Evolutionary conservation across 768 basidiomycete genomes (phyloP).

Genomic region (Rhizopogon salebrosus): DNA sequence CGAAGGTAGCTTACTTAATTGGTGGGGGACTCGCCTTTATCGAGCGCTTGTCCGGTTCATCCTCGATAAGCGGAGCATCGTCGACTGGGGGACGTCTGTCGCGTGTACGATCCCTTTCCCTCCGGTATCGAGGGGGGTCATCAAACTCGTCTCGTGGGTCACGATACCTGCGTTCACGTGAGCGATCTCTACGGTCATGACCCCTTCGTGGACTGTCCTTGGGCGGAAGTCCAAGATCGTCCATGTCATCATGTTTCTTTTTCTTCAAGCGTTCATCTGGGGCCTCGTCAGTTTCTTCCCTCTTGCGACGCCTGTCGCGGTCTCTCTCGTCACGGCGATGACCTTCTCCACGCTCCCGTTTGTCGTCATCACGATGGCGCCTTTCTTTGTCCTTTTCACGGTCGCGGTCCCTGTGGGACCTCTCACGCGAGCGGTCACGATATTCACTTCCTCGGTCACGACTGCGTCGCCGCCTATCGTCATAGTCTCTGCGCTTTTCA

Average conservation of each 20-base stretch:
- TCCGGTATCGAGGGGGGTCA: conserved; percentile 42
- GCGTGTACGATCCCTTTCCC: conserved; percentile 38
- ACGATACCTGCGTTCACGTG: conserved; percentile 49
- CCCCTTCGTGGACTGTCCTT: conserved; percentile 47
- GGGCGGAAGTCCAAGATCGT: conserved; percentile 41
- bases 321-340: conserved; percentile 55
- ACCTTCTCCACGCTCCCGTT: conserved; percentile 47
- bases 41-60: conserved; percentile 32
- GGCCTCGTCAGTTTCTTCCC: conserved; percentile 56
- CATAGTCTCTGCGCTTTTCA: conserved; percentile 49
- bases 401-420: conserved; percentile 35
- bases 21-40: conserved; percentile 32
- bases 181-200: conserved; percentile 41
- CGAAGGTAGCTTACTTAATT: conserved; percentile 34
- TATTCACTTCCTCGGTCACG: conserved; percentile 53
- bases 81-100: conserved; percentile 36
- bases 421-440: conserved; percentile 52
- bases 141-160: conserved; percentile 59
- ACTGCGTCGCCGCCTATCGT: conserved; percentile 59
- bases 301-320: conserved; percentile 56
- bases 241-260: conserved; percentile 53
- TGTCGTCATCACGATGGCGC: conserved; percentile 42
- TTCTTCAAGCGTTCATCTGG: conserved; percentile 60
- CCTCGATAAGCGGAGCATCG: conserved; percentile 32
- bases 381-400: conserved; percentile 30